Evolutionary conservation across 116 monocot genomes (phyloP).

Genomic region (Dioscorea cayenensis): DNA sequence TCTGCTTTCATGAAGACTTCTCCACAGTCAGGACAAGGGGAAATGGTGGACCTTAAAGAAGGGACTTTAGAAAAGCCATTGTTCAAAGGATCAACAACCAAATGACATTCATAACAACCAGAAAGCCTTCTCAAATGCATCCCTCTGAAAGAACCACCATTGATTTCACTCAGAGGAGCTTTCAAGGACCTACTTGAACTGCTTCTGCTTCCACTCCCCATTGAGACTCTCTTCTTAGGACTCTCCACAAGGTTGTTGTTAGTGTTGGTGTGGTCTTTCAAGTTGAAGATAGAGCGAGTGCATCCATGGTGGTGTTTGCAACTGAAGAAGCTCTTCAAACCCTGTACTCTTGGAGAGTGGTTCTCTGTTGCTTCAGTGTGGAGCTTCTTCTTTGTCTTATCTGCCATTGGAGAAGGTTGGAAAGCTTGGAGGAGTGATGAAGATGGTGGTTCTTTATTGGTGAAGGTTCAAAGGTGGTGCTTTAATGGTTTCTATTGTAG

Average conservation of each 20-base stretch:
- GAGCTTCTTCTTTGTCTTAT: constrained; percentile 15
- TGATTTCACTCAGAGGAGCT: constrained; percentile 29
- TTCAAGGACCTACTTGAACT: constrained; percentile 17
- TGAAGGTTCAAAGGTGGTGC: constrained; percentile 5
- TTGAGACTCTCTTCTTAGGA: constrained; percentile 1
- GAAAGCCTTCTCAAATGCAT: constrained; percentile 66
- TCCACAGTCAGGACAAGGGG: constrained; percentile 65
- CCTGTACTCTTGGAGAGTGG: constrained; percentile 16
- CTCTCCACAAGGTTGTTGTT: neutral
- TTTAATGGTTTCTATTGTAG: neutral
- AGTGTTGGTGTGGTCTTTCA: constrained; percentile 18
- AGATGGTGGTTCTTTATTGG: constrained; percentile 15
- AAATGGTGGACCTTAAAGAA: constrained; percentile 44
- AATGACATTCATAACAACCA: constrained; percentile 80
- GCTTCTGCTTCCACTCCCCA: neutral
- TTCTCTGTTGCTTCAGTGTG: constrained; percentile 12
- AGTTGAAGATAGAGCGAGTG: constrained; percentile 48
- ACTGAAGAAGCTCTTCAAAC: constrained; percentile 45
- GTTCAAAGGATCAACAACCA: constrained; percentile 41
- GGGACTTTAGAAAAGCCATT: constrained; percentile 29
- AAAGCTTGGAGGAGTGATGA: constrained; percentile 13
- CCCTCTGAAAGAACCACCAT: constrained; percentile 65
- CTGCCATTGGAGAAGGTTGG: constrained; percentile 34
- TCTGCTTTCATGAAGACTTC: constrained; percentile 73
- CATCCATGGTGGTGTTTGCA: constrained; percentile 39